These are phyloP conservation scores for Beauveria sp. DNA, from an alignment of 2,329 filamentous ascomycete genomes.

Conservation along the genomic window DNA sequence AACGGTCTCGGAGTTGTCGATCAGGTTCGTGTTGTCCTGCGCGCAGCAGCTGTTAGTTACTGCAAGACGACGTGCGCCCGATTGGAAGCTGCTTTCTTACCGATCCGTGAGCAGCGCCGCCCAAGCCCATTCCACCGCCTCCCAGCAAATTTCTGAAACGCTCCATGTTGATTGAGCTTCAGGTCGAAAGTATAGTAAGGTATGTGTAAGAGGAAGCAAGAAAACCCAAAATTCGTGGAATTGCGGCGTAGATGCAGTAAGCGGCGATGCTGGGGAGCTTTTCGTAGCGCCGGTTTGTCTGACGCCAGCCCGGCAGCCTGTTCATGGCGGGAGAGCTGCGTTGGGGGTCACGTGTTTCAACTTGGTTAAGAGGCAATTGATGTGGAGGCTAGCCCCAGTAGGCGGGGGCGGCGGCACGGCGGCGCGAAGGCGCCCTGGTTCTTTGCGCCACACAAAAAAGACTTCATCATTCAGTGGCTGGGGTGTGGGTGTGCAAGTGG, in stretches of 20 bases:
- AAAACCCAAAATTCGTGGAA: not conserved
- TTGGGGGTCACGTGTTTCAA: not conserved
- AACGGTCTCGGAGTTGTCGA: slow-evolving; percentile 98
- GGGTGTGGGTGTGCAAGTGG: not conserved
- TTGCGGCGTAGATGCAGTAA: not conserved
- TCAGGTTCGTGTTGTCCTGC: slow-evolving; percentile 82
- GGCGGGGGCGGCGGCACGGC: too few species aligned
- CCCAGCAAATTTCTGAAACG: slow-evolving; percentile 84
- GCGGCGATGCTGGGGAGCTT: slow-evolving; percentile 4
- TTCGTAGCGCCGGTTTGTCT: slow-evolving; percentile 7
- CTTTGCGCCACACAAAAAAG: too few species aligned
- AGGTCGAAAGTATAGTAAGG: not conserved
- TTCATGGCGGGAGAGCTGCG: not conserved
- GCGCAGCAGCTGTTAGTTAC: slow-evolving; percentile 12
- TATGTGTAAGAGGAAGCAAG: not conserved
- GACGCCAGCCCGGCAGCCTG: slow-evolving; percentile 12
- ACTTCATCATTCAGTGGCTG: not conserved
- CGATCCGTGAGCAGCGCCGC: slow-evolving; percentile 35
- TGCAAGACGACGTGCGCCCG: not conserved
- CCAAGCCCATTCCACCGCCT: slow-evolving; percentile 62
- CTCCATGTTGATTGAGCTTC: slow-evolving; percentile 58
- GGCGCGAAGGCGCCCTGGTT: too few species aligned
- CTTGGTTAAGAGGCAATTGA: not conserved
- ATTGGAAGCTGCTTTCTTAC: slow-evolving; percentile 23
- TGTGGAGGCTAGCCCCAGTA: not conserved